phyloP scores from a whole-genome alignment of 805 yeast genomes.

The Starmerella stigmatis region DNA sequence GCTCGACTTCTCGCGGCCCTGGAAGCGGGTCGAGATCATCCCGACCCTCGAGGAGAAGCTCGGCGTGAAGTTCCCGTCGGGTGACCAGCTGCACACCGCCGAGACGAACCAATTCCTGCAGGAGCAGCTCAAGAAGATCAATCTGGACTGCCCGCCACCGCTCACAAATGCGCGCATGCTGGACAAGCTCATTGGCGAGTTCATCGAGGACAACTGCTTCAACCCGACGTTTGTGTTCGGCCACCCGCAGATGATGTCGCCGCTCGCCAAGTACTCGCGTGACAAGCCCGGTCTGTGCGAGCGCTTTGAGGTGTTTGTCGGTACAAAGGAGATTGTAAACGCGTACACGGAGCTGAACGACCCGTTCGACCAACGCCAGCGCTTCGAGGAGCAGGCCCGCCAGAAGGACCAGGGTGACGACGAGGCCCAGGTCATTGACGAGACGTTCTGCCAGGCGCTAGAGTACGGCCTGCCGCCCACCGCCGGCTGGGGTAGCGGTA shows the following conservation, averaged over 20 bases:
- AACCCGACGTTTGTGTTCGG: slow-evolving; percentile 98
- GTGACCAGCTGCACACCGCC: slow-evolving; percentile 84
- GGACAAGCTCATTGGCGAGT: slow-evolving; percentile 94
- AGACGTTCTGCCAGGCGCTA: slow-evolving; percentile 91
- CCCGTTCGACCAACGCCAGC: slow-evolving; percentile 94
- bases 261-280: slow-evolving; percentile 93
- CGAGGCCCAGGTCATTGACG: slow-evolving; percentile 95
- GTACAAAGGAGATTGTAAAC: slow-evolving; percentile 94
- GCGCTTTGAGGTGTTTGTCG: slow-evolving; percentile 96
- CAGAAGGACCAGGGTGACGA: slow-evolving; percentile 99
- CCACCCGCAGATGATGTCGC: slow-evolving; percentile 99
- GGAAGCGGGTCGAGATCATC: slow-evolving; percentile 98
- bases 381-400: slow-evolving; percentile 98
- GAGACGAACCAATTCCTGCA: slow-evolving; percentile 89
- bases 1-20: slow-evolving; percentile 86
- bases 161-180: slow-evolving; percentile 97
- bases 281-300: slow-evolving; percentile 90
- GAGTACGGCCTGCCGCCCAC: slow-evolving; percentile 99
- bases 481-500: slow-evolving; percentile 99
- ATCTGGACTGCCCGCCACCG: slow-evolving; percentile 82
- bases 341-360: slow-evolving; percentile 98
- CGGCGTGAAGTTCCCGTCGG: slow-evolving; percentile 87
- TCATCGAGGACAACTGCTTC: slow-evolving; percentile 77
- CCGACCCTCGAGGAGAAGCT: slow-evolving; percentile 83
- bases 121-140: slow-evolving; percentile 62